These are phyloP conservation scores for Bimuria novae-zelandiae DNA, from an alignment of 2,329 filamentous ascomycete genomes.

Conservation along the genomic window DNA sequence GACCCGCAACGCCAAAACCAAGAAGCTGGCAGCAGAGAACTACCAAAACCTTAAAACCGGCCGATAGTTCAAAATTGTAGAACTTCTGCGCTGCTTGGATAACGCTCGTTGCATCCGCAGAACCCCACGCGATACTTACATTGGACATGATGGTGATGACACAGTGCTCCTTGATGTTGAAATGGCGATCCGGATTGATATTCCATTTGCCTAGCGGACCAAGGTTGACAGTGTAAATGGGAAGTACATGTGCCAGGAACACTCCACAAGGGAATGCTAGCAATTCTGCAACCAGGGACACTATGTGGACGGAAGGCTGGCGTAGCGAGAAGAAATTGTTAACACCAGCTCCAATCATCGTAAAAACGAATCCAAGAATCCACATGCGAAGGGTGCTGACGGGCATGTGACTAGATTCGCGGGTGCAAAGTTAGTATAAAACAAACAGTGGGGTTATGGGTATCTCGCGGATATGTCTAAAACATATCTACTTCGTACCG, in stretches of 20 bases:
- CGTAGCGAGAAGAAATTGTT: conserved; percentile 88
- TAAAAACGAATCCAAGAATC: conserved; percentile 78
- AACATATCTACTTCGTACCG: too few species aligned
- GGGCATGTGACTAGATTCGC: conserved; percentile 72
- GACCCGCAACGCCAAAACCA: conserved; percentile 82
- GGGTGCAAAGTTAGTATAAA: too few species aligned
- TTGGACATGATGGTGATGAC: neutral
- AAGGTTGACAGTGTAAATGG: neutral
- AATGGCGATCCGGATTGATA: conserved; percentile 5
- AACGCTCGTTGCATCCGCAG: conserved; percentile 4
- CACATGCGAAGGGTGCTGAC: conserved; percentile 91
- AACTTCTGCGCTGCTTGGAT: conserved; percentile 58
- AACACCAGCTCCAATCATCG: conserved; percentile 78
- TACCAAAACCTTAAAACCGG: conserved; percentile 80
- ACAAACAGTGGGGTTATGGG: too few species aligned
- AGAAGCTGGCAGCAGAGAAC: conserved; percentile 86
- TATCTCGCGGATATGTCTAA: too few species aligned
- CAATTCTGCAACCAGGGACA: neutral
- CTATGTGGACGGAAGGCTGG: conserved; percentile 75
- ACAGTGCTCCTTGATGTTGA: conserved; percentile 6
- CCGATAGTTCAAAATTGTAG: conserved; percentile 78
- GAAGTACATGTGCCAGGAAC: neutral
- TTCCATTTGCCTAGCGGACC: conserved; percentile 4
- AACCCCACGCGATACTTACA: neutral
- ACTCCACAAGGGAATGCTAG: conserved; percentile 2